These are phyloP conservation scores for Lagenidium giganteum DNA, from an alignment of 352 stramenopile genomes.

Conservation along the genomic window DNA sequence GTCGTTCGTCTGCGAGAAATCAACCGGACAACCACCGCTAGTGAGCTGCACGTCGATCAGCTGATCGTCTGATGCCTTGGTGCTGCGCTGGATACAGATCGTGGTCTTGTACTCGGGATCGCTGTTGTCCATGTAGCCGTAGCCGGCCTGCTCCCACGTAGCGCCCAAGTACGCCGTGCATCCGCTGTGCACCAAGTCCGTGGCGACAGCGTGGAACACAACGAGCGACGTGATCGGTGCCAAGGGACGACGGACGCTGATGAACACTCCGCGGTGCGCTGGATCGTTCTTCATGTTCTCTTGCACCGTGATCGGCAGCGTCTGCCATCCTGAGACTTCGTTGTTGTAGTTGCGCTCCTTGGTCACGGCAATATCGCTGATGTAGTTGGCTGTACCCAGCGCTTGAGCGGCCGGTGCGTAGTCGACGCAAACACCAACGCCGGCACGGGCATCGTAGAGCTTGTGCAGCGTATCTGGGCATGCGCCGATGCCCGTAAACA, in stretches of 20 bases:
- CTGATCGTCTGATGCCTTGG: neutral
- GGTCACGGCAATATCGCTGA: conserved; percentile 40
- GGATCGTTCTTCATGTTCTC: conserved; percentile 9
- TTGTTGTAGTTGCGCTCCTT: conserved; percentile 40
- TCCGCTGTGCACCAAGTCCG: conserved; percentile 2
- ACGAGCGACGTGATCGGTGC: conserved; percentile 26
- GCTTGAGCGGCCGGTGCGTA: conserved; percentile 12
- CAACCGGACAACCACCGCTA: conserved; percentile 15
- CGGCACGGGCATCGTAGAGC: conserved; percentile 4
- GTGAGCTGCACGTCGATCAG: conserved; percentile 10
- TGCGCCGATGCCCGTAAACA: neutral
- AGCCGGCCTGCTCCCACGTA: conserved; percentile 21
- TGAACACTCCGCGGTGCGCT: conserved; percentile 15
- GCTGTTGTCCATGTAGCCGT: conserved; percentile 7
- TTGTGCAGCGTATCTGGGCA: conserved; percentile 5
- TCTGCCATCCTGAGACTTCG: conserved; percentile 34
- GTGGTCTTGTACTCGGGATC: conserved; percentile 12
- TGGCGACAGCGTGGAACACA: conserved; percentile 15
- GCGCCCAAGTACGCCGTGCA: conserved; percentile 18
- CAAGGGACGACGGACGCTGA: conserved; percentile 29
- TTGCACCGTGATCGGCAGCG: conserved; percentile 23
- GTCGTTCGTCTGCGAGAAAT: too few species aligned
- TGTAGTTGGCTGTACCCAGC: conserved; percentile 23
- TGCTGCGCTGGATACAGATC: conserved; percentile 19
- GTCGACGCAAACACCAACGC: conserved; percentile 24